phyloP scores from a whole-genome alignment of 1,284 basidiomycete species.

The Tremellales sp. region DNA sequence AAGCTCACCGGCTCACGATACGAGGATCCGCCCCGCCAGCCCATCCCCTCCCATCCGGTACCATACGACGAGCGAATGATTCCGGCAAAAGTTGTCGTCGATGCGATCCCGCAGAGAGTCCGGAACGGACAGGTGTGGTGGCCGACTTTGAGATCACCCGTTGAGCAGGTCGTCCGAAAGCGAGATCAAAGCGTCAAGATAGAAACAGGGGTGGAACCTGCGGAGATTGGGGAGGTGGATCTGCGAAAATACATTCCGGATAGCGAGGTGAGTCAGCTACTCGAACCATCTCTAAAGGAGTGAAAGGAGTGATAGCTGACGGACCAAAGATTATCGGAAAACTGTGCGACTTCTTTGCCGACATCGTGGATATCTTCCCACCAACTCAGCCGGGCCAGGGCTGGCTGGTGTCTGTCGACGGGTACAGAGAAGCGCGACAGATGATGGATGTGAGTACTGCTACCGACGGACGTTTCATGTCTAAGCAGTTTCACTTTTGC shows the following conservation, averaged over 20 bases:
- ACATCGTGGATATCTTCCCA: conserved; percentile 23
- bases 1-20: conserved; percentile 23
- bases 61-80: neutral
- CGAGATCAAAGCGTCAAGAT: neutral
- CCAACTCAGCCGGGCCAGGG: conserved; percentile 10
- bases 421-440: conserved; percentile 10
- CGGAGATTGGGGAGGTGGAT: conserved; percentile 12
- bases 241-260: conserved; percentile 20
- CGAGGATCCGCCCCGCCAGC: conserved; percentile 20
- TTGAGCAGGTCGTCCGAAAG: neutral
- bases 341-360: conserved; percentile 29
- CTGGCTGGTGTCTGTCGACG: conserved; percentile 22
- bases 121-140: neutral
- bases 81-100: conserved; percentile 1
- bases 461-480: neutral
- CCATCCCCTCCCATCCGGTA: neutral
- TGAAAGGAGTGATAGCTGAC: conserved; percentile 2
- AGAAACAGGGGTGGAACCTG: conserved; percentile 10
- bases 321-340: conserved; percentile 25
- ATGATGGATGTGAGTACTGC: conserved; percentile 27
- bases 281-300: neutral
- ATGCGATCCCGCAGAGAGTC: conserved; percentile 7
- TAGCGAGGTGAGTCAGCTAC: conserved; percentile 18
- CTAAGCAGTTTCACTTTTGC: neutral
- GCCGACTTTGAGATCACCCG: conserved; percentile 5